phyloP scores from a whole-genome alignment of 176 grass and related monocot genomes.

The Eragrostis curvula region DNA sequence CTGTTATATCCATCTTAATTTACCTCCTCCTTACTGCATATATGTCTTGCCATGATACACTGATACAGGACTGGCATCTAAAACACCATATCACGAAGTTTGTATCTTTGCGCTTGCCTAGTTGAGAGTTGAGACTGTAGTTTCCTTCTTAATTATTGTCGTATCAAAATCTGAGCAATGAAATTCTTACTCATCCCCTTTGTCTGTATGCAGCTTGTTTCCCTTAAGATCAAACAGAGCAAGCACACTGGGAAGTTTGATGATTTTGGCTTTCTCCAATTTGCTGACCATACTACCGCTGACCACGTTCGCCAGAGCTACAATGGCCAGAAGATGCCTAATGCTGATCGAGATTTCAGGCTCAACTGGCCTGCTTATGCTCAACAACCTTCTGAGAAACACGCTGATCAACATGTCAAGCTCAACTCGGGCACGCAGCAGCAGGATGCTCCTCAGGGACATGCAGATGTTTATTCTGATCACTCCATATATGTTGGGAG shows the following conservation, averaged over 20 bases:
- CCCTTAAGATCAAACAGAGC: conserved; percentile 49
- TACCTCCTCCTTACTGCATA: background rate
- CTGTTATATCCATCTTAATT: background rate
- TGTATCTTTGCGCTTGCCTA: background rate
- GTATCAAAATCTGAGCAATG: background rate
- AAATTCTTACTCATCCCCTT: background rate
- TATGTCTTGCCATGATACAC: background rate
- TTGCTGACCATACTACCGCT: conserved; percentile 43
- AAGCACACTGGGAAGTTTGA: conserved; percentile 53
- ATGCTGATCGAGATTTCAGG: conserved; percentile 49
- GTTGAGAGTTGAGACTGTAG: background rate
- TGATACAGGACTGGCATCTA: background rate
- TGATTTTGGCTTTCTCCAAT: conserved; percentile 74
- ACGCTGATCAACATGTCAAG: background rate
- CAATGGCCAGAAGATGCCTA: conserved; percentile 82
- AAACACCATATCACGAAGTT: too few species aligned
- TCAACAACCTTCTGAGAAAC: conserved; percentile 4
- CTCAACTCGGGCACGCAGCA: background rate
- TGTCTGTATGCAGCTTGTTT: conserved; percentile 43
- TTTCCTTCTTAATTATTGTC: background rate
- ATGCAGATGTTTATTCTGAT: conserved; percentile 34
- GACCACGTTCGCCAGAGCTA: conserved; percentile 61
- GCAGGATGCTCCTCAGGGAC: background rate
- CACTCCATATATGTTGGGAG: conserved; percentile 66
- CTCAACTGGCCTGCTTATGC: conserved; percentile 54